Evolutionary conservation across 495 filamentous ascomycete genomes (phyloP).

Genomic region (Rusavskia elegans): DNA sequence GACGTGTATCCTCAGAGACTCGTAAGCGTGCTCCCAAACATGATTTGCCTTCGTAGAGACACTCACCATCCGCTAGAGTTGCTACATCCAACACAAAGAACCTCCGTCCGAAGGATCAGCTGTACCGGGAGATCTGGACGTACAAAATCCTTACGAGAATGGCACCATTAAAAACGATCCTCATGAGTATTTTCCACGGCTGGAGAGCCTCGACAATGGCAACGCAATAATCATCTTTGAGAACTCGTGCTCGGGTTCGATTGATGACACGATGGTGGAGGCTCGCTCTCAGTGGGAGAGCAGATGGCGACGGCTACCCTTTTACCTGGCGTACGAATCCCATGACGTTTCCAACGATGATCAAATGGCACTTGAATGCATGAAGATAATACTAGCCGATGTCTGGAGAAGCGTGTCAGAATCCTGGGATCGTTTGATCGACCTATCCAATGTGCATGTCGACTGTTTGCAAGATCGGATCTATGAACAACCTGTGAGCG

Average conservation of each 20-base stretch:
- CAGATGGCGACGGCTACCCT: constrained; percentile 35
- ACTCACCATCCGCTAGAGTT: constrained; percentile 4
- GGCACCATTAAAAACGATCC: constrained; percentile 3
- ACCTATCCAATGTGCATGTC: constrained; percentile 8
- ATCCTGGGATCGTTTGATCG: constrained; percentile 29
- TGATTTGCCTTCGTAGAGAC: too few relatives aligned
- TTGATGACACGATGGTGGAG: constrained; percentile 32
- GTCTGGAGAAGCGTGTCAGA: constrained; percentile 31
- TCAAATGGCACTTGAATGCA: constrained; percentile 25
- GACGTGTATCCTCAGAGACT: constrained; percentile 30
- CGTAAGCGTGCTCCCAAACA: not conserved
- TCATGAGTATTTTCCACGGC: constrained; percentile 10
- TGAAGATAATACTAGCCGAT: constrained; percentile 33
- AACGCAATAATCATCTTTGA: constrained; percentile 40
- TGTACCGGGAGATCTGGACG: constrained; percentile 13
- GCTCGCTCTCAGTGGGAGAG: constrained; percentile 34
- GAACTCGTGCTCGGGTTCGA: constrained; percentile 24
- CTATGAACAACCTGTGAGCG: constrained; percentile 32
- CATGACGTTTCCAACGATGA: constrained; percentile 19
- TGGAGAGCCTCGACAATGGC: constrained; percentile 30
- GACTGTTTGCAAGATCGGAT: constrained; percentile 36
- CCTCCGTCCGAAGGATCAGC: constrained; percentile 4
- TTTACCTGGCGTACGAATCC: constrained; percentile 23
- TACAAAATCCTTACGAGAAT: constrained; percentile 16
- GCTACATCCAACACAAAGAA: constrained; percentile 25